Evolutionary conservation across 1,284 basidiomycete genomes (phyloP), one percentile per base, ranked within the genome.

Genomic region (Ceratobasidium sp.): DNA sequence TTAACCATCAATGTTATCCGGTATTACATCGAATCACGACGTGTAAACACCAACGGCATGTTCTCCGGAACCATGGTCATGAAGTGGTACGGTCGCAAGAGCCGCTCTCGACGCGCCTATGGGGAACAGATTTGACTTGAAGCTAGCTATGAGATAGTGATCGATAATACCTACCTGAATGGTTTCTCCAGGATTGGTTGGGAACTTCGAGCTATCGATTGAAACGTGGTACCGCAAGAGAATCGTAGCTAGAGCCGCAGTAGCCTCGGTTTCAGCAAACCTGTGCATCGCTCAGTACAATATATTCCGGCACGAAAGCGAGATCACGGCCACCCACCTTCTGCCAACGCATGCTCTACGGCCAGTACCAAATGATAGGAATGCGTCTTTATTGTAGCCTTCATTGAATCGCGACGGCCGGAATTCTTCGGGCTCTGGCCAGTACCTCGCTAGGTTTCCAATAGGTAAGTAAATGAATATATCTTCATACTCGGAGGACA

Each of bases 201-300:
- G 49, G 61, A 76, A 78, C 33, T 33, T 67, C 20, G 39, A 35
- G n/a, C 31, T 17, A 47, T 78, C 75, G 8, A 76, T 47, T 33
- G 28, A 45, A 26, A 78, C 39, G 58, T 71, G 60, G 51, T 71
- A 78, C 31, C 58, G 47, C 0, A 54, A 28, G 3, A 78, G 60
- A 8, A 76, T 39, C 26, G 61, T 69, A 4, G 74, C 61, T 4
- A 76, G 58, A 23, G 64, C 67, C 15, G 60, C 66, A 3, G 76
- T 76, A 15, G 35, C 65, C 45, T 78, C 77, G 11, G 73, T 74
- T 31, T 78, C 77, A 10, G 69, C 71, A 51, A 77, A 77, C 31
- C 76, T 77, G 35, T n/a, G 0, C 23, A n/a, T 3, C n/a, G 5
- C n/a, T 17, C 2, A 26, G 20, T 54, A 54, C 23, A 45, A 53